Base-by-base conservation (phyloP, 176 grass and related monocot genomes). In the Poa pratensis region DNA sequence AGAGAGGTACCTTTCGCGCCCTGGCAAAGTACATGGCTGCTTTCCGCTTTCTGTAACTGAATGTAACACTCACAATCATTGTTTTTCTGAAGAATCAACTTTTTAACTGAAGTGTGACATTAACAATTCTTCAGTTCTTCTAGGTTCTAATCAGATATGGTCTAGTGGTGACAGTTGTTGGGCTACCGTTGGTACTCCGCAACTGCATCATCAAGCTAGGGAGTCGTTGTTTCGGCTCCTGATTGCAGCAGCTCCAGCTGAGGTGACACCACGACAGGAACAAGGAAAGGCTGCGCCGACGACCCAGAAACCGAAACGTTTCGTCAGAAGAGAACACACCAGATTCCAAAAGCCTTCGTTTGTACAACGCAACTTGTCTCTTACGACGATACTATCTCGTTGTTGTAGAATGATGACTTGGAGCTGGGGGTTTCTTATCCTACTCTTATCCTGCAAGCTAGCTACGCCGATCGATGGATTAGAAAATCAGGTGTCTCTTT, bases 361-460 rank as follows among this genome's bases (percentile, higher is more conserved):
- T 63, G n/a, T 28, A 42, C 54, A 54, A 67, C 28, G 30, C 63
- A 67, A 12, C 45, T 43, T 15, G 24, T 58, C 15, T 28, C 49
- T 19, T 32, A 9, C 51, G 63, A 26, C 22, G 58, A 26, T 26
- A 61, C 63, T 32, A 27, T 32, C 27, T 65, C 13, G 62, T 7
- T 26, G 13, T 72, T 10, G 23, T 18, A 59, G 2, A 22, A 55
- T 43, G 23, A 72, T 35, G 63, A 67, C 63, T 27, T 67, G 63
- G 24, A 5, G 61, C 55, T 18, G 3, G 7, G 58, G 13, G 37
- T 14, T 19, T 75, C 67, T 80, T 80, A 67, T 89, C 87, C n/a
- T 82, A 34, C 24, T 58, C 70, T 82, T 76, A 87, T 82, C 85
- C 26, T 55, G 59, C 50, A 69, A 68, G 22, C 80, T 78, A 49